Base-by-base conservation (phyloP, 768 basidiomycete genomes). In the Auriscalpium microsporum region DNA sequence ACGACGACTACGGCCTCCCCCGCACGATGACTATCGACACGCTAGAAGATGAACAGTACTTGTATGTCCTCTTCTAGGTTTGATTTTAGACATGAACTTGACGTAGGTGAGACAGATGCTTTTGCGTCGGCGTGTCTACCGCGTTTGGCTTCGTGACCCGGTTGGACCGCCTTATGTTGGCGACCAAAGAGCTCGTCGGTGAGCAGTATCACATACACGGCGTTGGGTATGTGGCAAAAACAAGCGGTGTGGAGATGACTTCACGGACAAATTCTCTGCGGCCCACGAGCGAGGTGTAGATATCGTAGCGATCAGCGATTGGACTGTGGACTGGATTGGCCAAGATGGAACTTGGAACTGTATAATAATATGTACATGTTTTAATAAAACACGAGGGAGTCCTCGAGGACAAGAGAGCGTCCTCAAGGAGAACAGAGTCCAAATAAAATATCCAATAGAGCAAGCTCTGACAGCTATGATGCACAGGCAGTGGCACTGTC, bases 141-240 rank as follows among this genome's bases (percentile, higher is more conserved):
- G 74, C 84, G 0, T 87, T 79, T 59, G 76, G 78, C 0, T 78
- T 93, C 42, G 71, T 93, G n/a, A 78, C 78, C 7, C 78, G 87
- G 10, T 70, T 94, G 11, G 91, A 94, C 64, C 73, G 80, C 51
- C 69, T 93, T 55, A 88, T 93, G 82, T 64, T 90, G 3, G 87
- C 88, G 2, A 80, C 82, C 14, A 94, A 94, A 66, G 88, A 92
- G 68, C 73, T 93, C 46, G 87, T 93, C 1, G 90, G 90, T 2
- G 90, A 93, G 66, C 86, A 88, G 61, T 90, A 86, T 65, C 86
- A 91, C 64, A 87, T 92, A n/a, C 79, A 84, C 56, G 87, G 87
- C 0, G 68, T 87, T 14, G 83, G 78, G 37, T 56, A 60, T 11
- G 53, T 58, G 55, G 56, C 58, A 50, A 52, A 63, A 63, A 51